A percentile compares a stretch with the other conserved stretches of the same genome.
Conservation (phyloP, 2,329 filamentous ascomycete species). For the Lecanicillium sp. region DNA sequence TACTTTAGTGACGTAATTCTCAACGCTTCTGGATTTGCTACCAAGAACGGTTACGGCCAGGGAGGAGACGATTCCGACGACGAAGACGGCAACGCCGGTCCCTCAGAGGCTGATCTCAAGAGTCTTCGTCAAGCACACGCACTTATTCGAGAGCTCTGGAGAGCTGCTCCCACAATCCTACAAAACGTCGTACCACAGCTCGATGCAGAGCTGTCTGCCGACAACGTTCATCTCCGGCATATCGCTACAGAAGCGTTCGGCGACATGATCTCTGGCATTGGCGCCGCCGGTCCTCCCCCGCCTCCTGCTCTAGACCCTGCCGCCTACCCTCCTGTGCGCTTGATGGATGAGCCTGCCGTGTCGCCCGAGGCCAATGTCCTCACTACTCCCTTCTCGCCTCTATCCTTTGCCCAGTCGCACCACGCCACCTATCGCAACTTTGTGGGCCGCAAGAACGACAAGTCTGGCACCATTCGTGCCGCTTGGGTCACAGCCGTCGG, state of each 20-base stretch:
- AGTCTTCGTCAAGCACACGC: slow-evolving; percentile 86
- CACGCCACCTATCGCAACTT: slow-evolving; percentile 76
- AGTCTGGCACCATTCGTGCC: slow-evolving; percentile 71
- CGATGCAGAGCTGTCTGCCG: slow-evolving; percentile 84
- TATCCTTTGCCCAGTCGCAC: slow-evolving; percentile 83
- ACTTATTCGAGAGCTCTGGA: slow-evolving; percentile 87
- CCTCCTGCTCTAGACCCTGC: slow-evolving; percentile 68
- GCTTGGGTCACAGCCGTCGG: slow-evolving; percentile 82
- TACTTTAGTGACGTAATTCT: slow-evolving; percentile 98
- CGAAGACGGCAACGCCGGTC: slow-evolving; percentile 52
- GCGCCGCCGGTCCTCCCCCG: slow-evolving; percentile 78
- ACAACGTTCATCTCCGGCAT: slow-evolving; percentile 78
- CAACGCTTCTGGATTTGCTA: slow-evolving; percentile 63
- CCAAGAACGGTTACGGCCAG: slow-evolving; percentile 52
- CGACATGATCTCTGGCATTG: slow-evolving; percentile 90
- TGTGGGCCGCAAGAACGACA: slow-evolving; percentile 79
- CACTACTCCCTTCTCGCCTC: slow-evolving; percentile 76
- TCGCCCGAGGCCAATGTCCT: slow-evolving; percentile 55
- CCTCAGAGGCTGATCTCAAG: slow-evolving; percentile 76
- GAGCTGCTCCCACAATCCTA: slow-evolving; percentile 79
- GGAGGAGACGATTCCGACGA: slow-evolving; percentile 60
- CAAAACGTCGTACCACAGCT: slow-evolving; percentile 92
- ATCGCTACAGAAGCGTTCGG: slow-evolving; percentile 91
- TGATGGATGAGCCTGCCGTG: slow-evolving; percentile 48
- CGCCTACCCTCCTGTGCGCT: slow-evolving; percentile 71